phyloP scores from a whole-genome alignment of 2,329 filamentous ascomycete genomes.

The Apiospora kogelbergensis region DNA sequence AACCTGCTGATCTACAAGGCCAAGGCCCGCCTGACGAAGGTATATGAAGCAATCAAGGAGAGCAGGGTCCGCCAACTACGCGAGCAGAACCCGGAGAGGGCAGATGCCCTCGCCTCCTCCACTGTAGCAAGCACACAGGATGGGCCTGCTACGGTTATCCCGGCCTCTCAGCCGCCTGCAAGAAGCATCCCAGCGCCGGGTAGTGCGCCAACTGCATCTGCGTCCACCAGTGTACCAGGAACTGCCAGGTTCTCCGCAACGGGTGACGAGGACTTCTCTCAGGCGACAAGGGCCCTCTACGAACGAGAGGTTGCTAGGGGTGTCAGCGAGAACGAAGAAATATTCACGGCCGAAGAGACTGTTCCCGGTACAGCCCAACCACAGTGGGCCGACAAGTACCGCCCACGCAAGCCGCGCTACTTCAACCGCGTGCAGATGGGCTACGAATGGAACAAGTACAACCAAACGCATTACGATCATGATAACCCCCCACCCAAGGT shows the following conservation, averaged over 20 bases:
- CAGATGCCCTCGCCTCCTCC: conserved; percentile 45
- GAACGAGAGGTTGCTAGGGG: conserved; percentile 91
- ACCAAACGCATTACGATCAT: conserved; percentile 98
- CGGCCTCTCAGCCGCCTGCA: conserved; percentile 25
- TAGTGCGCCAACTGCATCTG: neutral
- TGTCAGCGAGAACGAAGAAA: conserved; percentile 90
- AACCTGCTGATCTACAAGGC: conserved; percentile 90
- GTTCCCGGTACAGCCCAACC: conserved; percentile 67
- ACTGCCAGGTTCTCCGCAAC: conserved; percentile 69
- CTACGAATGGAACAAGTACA: conserved; percentile 99
- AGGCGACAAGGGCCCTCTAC: conserved; percentile 84
- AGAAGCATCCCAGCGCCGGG: conserved; percentile 22
- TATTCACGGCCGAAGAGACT: conserved; percentile 87
- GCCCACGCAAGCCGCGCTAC: conserved; percentile 89
- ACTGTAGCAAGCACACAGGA: conserved; percentile 23
- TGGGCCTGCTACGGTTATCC: conserved; percentile 19
- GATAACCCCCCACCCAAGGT: conserved; percentile 98
- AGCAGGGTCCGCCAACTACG: conserved; percentile 66
- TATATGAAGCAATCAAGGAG: conserved; percentile 74
- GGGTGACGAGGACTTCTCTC: conserved; percentile 77
- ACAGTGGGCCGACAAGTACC: conserved; percentile 81
- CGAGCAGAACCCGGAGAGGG: conserved; percentile 67
- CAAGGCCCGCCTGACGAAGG: conserved; percentile 75
- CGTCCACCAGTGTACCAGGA: conserved; percentile 47
- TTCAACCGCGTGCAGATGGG: conserved; percentile 99